Base-by-base conservation (phyloP, 2,329 filamentous ascomycete species). In the Aspergillus sergii region DNA sequence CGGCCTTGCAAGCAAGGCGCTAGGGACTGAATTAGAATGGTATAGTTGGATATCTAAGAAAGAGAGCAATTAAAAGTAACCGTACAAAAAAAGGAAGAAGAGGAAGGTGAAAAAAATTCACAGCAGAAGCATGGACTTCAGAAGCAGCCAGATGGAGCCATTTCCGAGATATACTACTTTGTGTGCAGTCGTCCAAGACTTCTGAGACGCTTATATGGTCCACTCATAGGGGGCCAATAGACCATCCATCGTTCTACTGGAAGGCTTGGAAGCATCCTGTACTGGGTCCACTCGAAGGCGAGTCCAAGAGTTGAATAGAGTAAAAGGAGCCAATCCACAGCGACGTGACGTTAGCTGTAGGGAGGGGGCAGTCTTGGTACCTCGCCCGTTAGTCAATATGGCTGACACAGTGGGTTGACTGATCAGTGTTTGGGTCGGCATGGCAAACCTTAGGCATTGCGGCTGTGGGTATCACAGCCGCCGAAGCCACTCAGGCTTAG, bases 11-110 rank as follows among this genome's bases (percentile, higher is more conserved):
- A 51, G n/a, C 45, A 62, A 61, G 34, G 6, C 30, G 21, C 51
- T 63, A 68, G 63, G 58, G 63, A 66, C 57, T 58, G 66, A 59
- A 66, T 57, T 51, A 64, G 63, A 71, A 68, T 62, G 34, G 64
- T 46, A 23, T 57, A 46, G 60, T 58, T 61, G 62, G 60, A 58
- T 59, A 63, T 59, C 23, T 50, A 63, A 58, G 55, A 59, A 64
- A 56, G 57, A 66, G 64, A 56, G 51, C 48, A 64, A 67, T 45
- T 45, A 65, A 57, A 56, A 50, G 60, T 36, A 45, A 62, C 60
- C 43, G 21, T 57, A 62, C 58, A 43, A 53, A 23, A 61, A 61
- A 36, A 26, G n/a, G 46, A 57, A 58, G 46, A 32, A 58, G 65
- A 21, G 36, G 53, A 32, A 53, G 46, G 48, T 16, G 58, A 54